Percentiles rank a stretch among this genome's conserved stretches.
Evolutionary conservation across 805 yeast genomes (phyloP).

Genomic region (Yamadazyma laniorum): DNA sequence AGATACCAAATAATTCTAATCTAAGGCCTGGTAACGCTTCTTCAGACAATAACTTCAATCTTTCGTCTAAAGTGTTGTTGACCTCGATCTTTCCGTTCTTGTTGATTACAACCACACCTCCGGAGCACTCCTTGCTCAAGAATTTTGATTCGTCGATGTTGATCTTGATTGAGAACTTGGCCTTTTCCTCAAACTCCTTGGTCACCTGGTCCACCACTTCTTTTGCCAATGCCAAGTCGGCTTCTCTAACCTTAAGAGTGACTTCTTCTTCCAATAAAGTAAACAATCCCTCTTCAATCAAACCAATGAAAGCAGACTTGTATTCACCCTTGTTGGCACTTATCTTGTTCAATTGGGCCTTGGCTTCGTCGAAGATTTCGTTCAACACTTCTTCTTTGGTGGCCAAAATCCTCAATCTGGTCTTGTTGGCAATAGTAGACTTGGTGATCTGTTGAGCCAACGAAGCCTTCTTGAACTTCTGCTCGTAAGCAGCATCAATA

Average conservation of each 20-base stretch:
- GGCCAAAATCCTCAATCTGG: constrained; percentile 84
- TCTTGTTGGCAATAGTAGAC: constrained; percentile 93
- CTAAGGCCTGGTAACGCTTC: constrained; percentile 91
- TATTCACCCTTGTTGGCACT: constrained; percentile 58
- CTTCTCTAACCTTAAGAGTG: constrained; percentile 62
- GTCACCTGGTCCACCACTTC: constrained; percentile 62
- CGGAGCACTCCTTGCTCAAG: constrained; percentile 67
- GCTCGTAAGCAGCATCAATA: constrained; percentile 77
- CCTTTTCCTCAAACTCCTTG: constrained; percentile 58
- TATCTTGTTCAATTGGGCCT: constrained; percentile 55
- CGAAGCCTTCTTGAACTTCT: constrained; percentile 84
- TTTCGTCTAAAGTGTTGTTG: constrained; percentile 90
- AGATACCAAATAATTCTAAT: constrained; percentile 83
- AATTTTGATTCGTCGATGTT: constrained; percentile 53
- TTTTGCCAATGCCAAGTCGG: constrained; percentile 59
- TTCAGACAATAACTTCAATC: constrained; percentile 77
- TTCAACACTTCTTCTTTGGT: constrained; percentile 78
- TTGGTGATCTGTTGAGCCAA: constrained; percentile 93
- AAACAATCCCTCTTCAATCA: constrained; percentile 73
- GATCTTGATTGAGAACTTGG: constrained; percentile 57
- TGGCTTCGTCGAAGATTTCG: constrained; percentile 70
- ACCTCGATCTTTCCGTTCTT: constrained; percentile 81
- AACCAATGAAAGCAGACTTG: constrained; percentile 65
- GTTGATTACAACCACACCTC: constrained; percentile 79
- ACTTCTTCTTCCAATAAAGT: constrained; percentile 73